Base-by-base conservation (phyloP, 1,284 basidiomycete species). In the Pseudozyma pruni region DNA sequence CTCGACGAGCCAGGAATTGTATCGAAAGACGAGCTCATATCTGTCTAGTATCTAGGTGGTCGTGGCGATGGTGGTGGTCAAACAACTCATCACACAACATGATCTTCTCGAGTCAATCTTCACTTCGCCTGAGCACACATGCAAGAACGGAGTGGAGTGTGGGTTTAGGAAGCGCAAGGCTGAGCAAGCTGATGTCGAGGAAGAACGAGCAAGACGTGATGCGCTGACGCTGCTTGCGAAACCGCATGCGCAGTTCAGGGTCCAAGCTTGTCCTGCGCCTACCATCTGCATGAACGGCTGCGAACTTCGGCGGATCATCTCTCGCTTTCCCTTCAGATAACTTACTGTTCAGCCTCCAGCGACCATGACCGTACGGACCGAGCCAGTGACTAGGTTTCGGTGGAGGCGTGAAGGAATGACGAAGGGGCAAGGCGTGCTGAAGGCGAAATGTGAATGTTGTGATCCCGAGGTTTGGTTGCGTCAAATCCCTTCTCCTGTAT, bases 151-250 rank as follows among this genome's bases (percentile, higher is more conserved):
- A 29, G 27, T 11, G 27, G 27, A 29, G 11, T 29, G 27, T 29
- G 11, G 27, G 27, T 7, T 29, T 6, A 7, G 27, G 7, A 29
- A 11, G 11, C 27, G 6, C 27, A 29, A 29, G 27, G 27, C 11
- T 29, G 27, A 29, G 27, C 27, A 6, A 11, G 27, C 7, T 29
- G n/a, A n/a, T n/a, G n/a, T n/a, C n/a, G n/a, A n/a, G n/a, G n/a
- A n/a, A n/a, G 14, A 32, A 33, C 31, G 19, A 35, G 7, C 8
- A 50, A 50, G 47, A 58, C 55, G 55, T 58, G 55, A 43, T 50
- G 25, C 31, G 40, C 23, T 20, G 1, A 10, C 16, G 17, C 4
- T 34, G 34, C 42, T 58, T 50, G 47, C 47, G 48, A 58, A 44
- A 40, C 32, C 33, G 22, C 22, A n/a, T n/a, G n/a, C n/a, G n/a